Evolutionary conservation across 306 rosid species (phyloP), one percentile per base, ranked within the genome.

Genomic region (Dryas octopetala): DNA sequence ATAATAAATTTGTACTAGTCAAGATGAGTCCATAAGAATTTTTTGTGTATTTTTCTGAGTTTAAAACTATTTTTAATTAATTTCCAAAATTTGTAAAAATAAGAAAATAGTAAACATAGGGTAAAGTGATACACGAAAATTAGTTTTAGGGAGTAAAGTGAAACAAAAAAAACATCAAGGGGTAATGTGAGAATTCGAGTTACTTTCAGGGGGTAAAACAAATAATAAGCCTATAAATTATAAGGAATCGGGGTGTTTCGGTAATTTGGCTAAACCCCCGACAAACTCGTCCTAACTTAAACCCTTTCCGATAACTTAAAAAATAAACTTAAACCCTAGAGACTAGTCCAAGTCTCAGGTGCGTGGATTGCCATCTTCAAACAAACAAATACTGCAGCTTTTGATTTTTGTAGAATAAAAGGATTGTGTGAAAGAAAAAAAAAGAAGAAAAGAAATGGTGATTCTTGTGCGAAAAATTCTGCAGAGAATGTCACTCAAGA

Each of bases 401-500:
- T 28, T 4, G 16, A 19, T 58, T 43, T 43, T 43, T 41, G 2
- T 14, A 7, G 14, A 19, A 2, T 63, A n/a, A 53, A 66, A 55
- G 43, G 1, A 17, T 45, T 59, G 55, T 26, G 7, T 43, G 10
- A 65, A 64, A 10, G 23, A 23, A 23, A 23, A 23, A 23, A 23
- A 23, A 23, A 52, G 4, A 60, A 52, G 16, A 6, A 58, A 13
- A 73, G 65, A 83, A 84, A 93, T 93, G 96, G 86, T 78, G 84
- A 32, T 83, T 68, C 66, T 80, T 54, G 40, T 81, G 6, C 86
- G 88, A 79, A 86, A 82, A 75, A 74, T 93, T 19, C 68, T 71
- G 26, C 88, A 66, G 41, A 60, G 84, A 59, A 26, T 74, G 69
- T 73, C 92, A 62, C 67, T 45, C 74, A 83, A 73, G 73, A 86